These are phyloP conservation scores for Wickerhamiella galacta DNA, from an alignment of 805 yeast genomes.

Conservation along the genomic window DNA sequence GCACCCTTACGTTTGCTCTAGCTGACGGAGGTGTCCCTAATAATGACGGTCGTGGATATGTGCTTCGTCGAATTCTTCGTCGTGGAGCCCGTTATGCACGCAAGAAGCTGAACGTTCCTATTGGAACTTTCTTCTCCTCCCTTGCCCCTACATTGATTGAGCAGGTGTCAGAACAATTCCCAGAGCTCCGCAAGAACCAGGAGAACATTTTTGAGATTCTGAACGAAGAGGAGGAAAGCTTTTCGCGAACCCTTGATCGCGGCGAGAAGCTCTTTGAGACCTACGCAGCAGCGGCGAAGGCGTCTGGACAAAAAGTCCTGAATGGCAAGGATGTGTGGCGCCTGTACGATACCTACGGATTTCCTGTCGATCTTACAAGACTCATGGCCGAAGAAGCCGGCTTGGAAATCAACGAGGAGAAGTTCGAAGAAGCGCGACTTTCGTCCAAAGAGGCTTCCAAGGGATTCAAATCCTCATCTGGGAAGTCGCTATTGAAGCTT, in stretches of 20 bases:
- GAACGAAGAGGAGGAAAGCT: conserved; percentile 90
- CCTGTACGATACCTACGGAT: conserved; percentile 93
- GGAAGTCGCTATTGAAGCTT: conserved; percentile 50
- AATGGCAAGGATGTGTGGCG: conserved; percentile 97
- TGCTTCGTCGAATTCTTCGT: conserved; percentile 87
- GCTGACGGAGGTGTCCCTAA: conserved; percentile 99
- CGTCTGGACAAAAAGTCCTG: conserved; percentile 55
- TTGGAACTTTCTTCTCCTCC: conserved; percentile 83
- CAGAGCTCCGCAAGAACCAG: conserved; percentile 64
- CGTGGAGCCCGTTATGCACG: conserved; percentile 96
- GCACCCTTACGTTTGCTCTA: conserved; percentile 89
- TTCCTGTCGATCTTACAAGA: conserved; percentile 95
- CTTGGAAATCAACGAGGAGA: conserved; percentile 77
- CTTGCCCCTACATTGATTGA: conserved; percentile 85
- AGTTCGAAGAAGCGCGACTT: conserved; percentile 76
- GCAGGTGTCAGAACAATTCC: conserved; percentile 78
- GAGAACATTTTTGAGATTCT: conserved; percentile 72
- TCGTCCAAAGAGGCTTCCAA: conserved; percentile 91
- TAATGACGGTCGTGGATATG: conserved; percentile 98
- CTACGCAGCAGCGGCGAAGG: conserved; percentile 70
- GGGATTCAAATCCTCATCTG: conserved; percentile 54
- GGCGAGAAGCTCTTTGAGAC: conserved; percentile 94
- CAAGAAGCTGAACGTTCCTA: conserved; percentile 89
- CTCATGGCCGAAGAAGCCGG: conserved; percentile 98
- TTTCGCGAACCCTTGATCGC: conserved; percentile 88